A percentile compares a stretch with the other conserved stretches of the same genome.
Conservation (phyloP, 225 moss, liverwort and hornwort species). For the Neckera pumila region DNA sequence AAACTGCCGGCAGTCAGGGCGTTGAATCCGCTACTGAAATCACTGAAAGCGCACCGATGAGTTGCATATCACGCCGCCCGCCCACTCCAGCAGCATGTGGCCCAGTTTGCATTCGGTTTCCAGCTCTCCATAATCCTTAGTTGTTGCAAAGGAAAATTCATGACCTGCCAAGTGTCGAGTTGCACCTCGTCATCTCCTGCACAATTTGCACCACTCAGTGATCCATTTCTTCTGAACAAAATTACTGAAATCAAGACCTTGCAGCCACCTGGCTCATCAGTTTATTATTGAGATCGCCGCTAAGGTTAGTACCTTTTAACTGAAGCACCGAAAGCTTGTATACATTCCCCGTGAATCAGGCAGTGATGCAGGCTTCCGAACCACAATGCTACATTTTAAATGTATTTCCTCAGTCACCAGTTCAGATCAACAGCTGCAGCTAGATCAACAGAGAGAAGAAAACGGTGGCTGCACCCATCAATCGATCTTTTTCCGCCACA, state of each 20-base stretch:
- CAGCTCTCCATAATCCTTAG: no score
- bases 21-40: background rate
- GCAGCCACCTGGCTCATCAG: background rate
- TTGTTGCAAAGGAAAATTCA: no score
- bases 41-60: background rate
- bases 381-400: background rate
- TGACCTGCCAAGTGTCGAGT: background rate
- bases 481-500: background rate
- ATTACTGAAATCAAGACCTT: background rate
- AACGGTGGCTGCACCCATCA: background rate
- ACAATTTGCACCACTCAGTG: background rate
- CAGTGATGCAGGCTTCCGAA: background rate
- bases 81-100: background rate
- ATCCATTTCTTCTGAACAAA: no score
- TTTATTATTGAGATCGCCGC: background rate
- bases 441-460: background rate
- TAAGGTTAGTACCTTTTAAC: background rate
- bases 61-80: background rate
- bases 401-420: background rate
- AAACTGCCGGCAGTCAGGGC: background rate
- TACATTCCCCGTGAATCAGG: background rate
- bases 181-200: background rate
- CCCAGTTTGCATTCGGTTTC: no score
- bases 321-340: background rate
- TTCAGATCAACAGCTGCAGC: background rate